Percentiles rank a stretch among this genome's conserved stretches.
phyloP scores from a whole-genome alignment of 2,329 filamentous ascomycete species.

The Pleoardoris graminearum region DNA sequence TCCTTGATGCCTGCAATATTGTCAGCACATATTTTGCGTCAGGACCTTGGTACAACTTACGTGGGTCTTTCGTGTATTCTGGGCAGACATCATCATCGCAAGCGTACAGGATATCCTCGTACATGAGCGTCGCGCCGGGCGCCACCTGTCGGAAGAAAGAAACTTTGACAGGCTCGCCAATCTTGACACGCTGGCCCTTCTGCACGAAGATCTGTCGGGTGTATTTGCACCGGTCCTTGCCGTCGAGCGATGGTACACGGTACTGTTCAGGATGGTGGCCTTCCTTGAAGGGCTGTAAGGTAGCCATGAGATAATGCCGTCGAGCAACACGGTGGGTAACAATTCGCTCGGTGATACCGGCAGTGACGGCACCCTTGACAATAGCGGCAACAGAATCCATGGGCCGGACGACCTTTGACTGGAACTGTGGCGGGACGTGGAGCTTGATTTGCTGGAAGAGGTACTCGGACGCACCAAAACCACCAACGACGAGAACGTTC shows the following conservation, averaged over 20 bases:
- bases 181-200: conserved; percentile 98
- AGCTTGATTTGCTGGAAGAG: conserved; percentile 99
- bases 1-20: conserved; percentile 83
- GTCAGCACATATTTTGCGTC: background rate
- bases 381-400: conserved; percentile 99
- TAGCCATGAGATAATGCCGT: conserved; percentile 98
- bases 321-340: conserved; percentile 96
- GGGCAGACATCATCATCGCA: conserved; percentile 98
- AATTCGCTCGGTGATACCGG: conserved; percentile 95
- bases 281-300: conserved; percentile 97
- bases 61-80: conserved; percentile 98
- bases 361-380: conserved; percentile 96
- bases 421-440: conserved; percentile 96
- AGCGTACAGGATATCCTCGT: conserved; percentile 96
- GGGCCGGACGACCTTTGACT: conserved; percentile 94
- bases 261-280: conserved; percentile 98
- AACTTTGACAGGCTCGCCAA: conserved; percentile 97
- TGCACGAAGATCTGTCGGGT: conserved; percentile 98
- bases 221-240: conserved; percentile 98
- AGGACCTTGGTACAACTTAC: conserved; percentile 63
- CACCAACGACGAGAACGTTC: conserved; percentile 96
- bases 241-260: conserved; percentile 92
- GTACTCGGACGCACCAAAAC: conserved; percentile 97
- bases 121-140: conserved; percentile 96
- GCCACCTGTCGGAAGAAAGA: conserved; percentile 98